Evolutionary conservation across 2,329 filamentous ascomycete species (phyloP).

Genomic region (Arachnopeziza araneosa): DNA sequence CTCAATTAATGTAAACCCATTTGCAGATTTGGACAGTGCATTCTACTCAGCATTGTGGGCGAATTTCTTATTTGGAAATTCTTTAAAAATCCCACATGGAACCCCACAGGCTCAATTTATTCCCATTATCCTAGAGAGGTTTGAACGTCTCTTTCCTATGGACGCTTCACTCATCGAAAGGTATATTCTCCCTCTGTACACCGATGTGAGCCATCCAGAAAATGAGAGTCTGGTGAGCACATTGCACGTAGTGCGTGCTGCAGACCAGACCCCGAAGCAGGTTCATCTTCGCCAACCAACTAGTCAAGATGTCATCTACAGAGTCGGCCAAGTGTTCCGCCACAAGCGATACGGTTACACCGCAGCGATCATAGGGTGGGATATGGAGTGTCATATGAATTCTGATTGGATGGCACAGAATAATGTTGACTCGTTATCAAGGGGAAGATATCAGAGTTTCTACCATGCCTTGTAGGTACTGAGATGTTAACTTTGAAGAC

Average conservation of each 20-base stretch:
- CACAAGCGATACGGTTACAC: constrained; percentile 77
- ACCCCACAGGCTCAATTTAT: constrained; percentile 29
- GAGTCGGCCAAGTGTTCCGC: constrained; percentile 76
- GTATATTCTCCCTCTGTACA: constrained; percentile 32
- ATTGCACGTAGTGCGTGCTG: constrained; percentile 44
- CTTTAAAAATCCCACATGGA: constrained; percentile 17
- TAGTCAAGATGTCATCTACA: constrained; percentile 50
- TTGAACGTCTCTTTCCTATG: constrained; percentile 34
- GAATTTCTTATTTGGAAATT: constrained; percentile 30
- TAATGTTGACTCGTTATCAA: constrained; percentile 53
- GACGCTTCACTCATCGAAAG: constrained; percentile 34
- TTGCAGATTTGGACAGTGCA: constrained; percentile 32
- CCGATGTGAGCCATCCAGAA: constrained; percentile 26
- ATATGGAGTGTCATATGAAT: constrained; percentile 49
- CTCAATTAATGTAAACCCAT: constrained; percentile 26
- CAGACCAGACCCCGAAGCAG: constrained; percentile 50
- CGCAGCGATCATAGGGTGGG: constrained; percentile 85
- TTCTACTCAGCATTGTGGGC: constrained; percentile 36
- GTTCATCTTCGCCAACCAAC: constrained; percentile 28
- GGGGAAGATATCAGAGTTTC: constrained; percentile 63
- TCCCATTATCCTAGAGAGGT: constrained; percentile 31
- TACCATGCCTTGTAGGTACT: constrained; percentile 79
- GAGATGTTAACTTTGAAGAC: background rate
- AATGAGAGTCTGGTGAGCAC: constrained; percentile 32
- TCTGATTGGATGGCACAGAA: constrained; percentile 56